Evolutionary conservation across 768 basidiomycete species (phyloP).

Genomic region (Collybiopsis confluens): DNA sequence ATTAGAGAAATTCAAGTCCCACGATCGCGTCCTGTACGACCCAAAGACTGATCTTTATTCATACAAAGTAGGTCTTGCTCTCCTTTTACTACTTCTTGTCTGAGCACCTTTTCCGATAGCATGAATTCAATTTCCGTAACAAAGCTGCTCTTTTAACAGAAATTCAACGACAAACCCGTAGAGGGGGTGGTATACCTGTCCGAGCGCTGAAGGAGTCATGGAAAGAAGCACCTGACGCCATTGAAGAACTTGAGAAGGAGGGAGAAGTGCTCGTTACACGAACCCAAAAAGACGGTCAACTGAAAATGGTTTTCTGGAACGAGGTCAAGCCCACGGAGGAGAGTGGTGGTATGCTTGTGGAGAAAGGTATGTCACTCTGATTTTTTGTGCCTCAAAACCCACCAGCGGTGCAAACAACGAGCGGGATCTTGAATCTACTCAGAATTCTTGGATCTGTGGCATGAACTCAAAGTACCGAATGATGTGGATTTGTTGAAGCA

Average conservation of each 20-base stretch:
- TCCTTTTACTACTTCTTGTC: neutral
- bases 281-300: conserved; percentile 75
- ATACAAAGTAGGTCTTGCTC: conserved; percentile 60
- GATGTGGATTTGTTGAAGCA: conserved; percentile 79
- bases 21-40: conserved; percentile 77
- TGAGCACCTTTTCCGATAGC: conserved; percentile 41
- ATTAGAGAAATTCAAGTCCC: conserved; percentile 76
- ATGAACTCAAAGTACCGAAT: conserved; percentile 76
- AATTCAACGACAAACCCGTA: conserved; percentile 79
- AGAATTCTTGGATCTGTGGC: conserved; percentile 92
- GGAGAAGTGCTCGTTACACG: conserved; percentile 88
- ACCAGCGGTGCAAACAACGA: neutral
- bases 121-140: conserved; percentile 81
- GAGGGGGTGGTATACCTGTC: conserved; percentile 82
- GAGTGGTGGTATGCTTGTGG: conserved; percentile 64
- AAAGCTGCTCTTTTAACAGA: conserved; percentile 81
- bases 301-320: conserved; percentile 88
- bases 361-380: conserved; percentile 57
- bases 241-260: conserved; percentile 87
- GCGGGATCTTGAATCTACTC: conserved; percentile 1
- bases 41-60: conserved; percentile 82
- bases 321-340: conserved; percentile 79
- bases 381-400: neutral
- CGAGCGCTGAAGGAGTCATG: conserved; percentile 85
- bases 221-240: conserved; percentile 79